phyloP scores from a whole-genome alignment of 208 protist species.

The Trypanosoma brucei region DNA sequence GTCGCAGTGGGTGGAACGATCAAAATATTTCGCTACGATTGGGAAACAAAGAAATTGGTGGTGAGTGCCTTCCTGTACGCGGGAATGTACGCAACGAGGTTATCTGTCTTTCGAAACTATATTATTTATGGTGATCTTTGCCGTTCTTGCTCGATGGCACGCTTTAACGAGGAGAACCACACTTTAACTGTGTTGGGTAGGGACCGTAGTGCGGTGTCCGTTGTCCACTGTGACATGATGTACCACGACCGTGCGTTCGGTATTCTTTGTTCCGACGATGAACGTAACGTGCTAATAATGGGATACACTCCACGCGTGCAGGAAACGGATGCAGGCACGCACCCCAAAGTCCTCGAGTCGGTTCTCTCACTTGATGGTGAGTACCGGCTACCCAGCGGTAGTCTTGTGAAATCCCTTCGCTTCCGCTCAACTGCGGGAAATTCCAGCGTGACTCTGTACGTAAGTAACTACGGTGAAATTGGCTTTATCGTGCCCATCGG shows the following conservation, averaged over 20 bases:
- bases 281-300: conserved; percentile 68
- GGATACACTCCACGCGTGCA: conserved; percentile 71
- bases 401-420: conserved; percentile 52
- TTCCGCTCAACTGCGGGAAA: conserved; percentile 37
- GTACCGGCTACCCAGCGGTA: conserved; percentile 71
- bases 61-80: conserved; percentile 79
- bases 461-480: conserved; percentile 79
- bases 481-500: conserved; percentile 72
- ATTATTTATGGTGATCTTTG: conserved; percentile 79
- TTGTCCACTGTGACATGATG: conserved; percentile 64
- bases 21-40: conserved; percentile 76
- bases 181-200: conserved; percentile 72
- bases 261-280: conserved; percentile 64
- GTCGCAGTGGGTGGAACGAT: conserved; percentile 81
- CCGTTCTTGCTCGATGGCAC: conserved; percentile 56
- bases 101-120: conserved; percentile 71
- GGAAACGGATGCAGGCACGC: conserved; percentile 19
- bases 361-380: conserved; percentile 69
- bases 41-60: conserved; percentile 37
- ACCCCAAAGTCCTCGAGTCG: conserved; percentile 47
- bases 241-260: conserved; percentile 71
- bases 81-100: conserved; percentile 69
- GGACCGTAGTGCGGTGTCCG: conserved; percentile 53
- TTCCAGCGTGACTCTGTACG: conserved; percentile 49
- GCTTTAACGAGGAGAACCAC: conserved; percentile 74